Evolutionary conservation across 192 early-diverging fungal genomes (phyloP).

Genomic region (Umbelopsis sp.): DNA sequence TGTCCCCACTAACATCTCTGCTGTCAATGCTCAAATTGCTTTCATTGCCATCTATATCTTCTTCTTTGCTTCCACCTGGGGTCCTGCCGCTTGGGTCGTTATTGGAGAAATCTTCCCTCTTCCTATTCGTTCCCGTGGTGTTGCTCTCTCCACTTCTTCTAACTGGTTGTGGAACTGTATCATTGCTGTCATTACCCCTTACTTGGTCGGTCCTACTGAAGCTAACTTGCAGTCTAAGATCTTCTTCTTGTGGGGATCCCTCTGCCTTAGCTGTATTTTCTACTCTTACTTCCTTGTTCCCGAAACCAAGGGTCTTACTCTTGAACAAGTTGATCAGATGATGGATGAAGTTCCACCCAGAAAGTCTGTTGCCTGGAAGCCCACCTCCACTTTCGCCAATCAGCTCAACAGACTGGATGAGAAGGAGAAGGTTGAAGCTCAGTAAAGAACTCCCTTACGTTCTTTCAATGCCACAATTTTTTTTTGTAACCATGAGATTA

Average conservation of each 20-base stretch:
- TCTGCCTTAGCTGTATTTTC: constrained; percentile 44
- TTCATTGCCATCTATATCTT: constrained; percentile 77
- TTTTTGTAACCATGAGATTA: no score
- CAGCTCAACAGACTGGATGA: neutral
- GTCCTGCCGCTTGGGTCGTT: constrained; percentile 89
- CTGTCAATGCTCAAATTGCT: constrained; percentile 61
- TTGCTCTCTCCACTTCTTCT: constrained; percentile 73
- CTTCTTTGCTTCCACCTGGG: constrained; percentile 86
- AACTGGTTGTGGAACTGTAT: constrained; percentile 87
- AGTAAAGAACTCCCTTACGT: no score
- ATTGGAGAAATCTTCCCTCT: constrained; percentile 89
- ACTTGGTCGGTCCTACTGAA: constrained; percentile 51
- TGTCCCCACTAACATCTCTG: constrained; percentile 38
- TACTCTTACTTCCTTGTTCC: constrained; percentile 59
- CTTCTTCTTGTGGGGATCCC: constrained; percentile 59
- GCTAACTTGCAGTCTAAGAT: constrained; percentile 50
- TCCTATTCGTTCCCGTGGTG: constrained; percentile 79
- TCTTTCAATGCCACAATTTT: no score
- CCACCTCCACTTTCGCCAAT: constrained; percentile 34
- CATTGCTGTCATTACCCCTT: constrained; percentile 69
- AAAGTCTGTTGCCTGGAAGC: constrained; percentile 45
- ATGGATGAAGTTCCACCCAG: constrained; percentile 46
- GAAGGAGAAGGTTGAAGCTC: no score
- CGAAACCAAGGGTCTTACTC: constrained; percentile 51
- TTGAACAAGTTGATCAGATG: constrained; percentile 67